A percentile compares a stretch with the other conserved stretches of the same genome.
Conservation (phyloP, 768 basidiomycete species). For the Termitomyces sp. region DNA sequence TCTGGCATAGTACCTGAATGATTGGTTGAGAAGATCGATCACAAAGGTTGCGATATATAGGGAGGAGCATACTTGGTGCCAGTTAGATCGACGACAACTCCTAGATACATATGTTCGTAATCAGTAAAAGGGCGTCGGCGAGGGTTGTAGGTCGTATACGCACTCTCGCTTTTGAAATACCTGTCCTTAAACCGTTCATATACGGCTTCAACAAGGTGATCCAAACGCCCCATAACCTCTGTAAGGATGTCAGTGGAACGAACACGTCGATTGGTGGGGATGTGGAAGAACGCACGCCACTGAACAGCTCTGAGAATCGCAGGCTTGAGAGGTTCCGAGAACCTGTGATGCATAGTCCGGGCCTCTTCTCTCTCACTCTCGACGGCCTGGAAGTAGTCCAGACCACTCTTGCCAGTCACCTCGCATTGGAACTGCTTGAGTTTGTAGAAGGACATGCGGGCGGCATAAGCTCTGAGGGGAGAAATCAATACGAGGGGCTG, state of each 20-base stretch:
- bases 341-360: conserved; percentile 81
- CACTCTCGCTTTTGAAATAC: conserved; percentile 88
- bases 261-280: conserved; percentile 11
- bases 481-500: conserved; percentile 9
- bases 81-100: conserved; percentile 79
- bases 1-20: conserved; percentile 69
- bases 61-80: conserved; percentile 67
- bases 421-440: conserved; percentile 96
- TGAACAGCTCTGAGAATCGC: conserved; percentile 90
- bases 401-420: conserved; percentile 88
- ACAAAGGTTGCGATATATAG: background rate
- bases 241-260: conserved; percentile 15
- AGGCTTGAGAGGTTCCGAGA: conserved; percentile 89
- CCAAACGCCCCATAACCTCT: conserved; percentile 97
- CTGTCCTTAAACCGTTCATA: conserved; percentile 96
- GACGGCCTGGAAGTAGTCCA: conserved; percentile 92
- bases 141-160: conserved; percentile 27
- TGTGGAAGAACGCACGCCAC: conserved; percentile 73
- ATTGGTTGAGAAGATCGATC: conserved; percentile 12
- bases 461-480: conserved; percentile 62
- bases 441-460: conserved; percentile 92
- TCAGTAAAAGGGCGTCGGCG: conserved; percentile 9
- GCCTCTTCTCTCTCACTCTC: conserved; percentile 90
- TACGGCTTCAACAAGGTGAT: conserved; percentile 91
- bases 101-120: conserved; percentile 30